phyloP scores from a whole-genome alignment of 345 rosid genomes.

The Gossypium turneri region DNA sequence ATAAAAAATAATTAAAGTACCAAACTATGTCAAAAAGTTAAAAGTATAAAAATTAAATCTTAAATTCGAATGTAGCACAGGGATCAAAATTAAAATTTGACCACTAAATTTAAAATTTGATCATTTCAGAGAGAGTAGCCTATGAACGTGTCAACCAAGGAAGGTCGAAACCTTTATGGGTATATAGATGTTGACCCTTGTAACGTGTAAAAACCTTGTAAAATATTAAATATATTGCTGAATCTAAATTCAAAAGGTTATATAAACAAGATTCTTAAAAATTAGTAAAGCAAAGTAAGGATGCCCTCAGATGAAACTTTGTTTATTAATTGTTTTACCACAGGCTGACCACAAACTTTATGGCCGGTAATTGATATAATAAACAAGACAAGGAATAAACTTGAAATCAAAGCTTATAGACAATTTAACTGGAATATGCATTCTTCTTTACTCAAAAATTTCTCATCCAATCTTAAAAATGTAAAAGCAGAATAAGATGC shows the following conservation, averaged over 20 bases:
- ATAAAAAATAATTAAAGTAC: no score
- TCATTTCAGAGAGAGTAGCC: no score
- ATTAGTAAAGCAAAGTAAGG: not conserved
- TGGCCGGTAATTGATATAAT: conserved; percentile 23
- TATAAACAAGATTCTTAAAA: not conserved
- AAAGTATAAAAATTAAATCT: no score
- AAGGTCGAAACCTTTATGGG: no score
- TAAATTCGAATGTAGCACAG: no score
- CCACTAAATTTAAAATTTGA: no score
- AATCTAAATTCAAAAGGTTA: not conserved
- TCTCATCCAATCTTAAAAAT: not conserved
- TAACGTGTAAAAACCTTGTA: not conserved
- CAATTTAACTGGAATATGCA: not conserved
- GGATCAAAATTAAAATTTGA: no score
- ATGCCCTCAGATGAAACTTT: not conserved
- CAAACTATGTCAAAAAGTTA: no score
- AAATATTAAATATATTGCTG: no score
- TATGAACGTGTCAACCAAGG: no score
- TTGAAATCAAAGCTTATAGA: not conserved
- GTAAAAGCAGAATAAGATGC: conserved; percentile 6
- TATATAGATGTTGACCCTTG: not conserved
- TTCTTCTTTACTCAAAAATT: not conserved
- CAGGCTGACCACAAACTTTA: conserved; percentile 26
- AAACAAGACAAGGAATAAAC: conserved; percentile 16
- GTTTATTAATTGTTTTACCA: not conserved